A percentile compares a stretch with the other conserved stretches of the same genome.
These are phyloP conservation scores for Trichosporon sp. DNA, from an alignment of 1,284 basidiomycete species.

Conservation along the genomic window DNA sequence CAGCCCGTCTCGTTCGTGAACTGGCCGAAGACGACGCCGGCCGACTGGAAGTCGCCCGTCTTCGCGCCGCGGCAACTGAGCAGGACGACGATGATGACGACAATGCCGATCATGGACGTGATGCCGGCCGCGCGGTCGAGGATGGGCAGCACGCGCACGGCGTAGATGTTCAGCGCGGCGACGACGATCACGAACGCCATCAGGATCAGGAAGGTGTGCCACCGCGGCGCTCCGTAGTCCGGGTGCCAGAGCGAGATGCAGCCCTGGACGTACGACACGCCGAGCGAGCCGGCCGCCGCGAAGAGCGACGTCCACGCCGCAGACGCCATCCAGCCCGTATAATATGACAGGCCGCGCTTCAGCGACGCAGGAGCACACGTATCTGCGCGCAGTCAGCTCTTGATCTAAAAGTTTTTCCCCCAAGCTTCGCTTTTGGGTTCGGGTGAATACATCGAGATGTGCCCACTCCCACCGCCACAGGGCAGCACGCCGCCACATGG, in stretches of 20 bases:
- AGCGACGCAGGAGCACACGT: slow-evolving; percentile 1
- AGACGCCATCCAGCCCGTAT: slow-evolving; percentile 14
- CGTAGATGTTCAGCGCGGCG: slow-evolving; percentile 18
- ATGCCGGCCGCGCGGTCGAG: slow-evolving; percentile 30
- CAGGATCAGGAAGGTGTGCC: slow-evolving; percentile 19
- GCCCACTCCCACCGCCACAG: background rate
- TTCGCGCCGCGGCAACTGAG: slow-evolving; percentile 14
- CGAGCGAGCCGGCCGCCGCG: slow-evolving; percentile 35
- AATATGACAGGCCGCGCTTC: slow-evolving; percentile 11
- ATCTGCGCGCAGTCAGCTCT: background rate
- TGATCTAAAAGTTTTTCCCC: no score
- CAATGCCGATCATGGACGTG: slow-evolving; percentile 38
- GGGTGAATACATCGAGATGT: background rate
- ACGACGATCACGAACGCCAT: slow-evolving; percentile 8
- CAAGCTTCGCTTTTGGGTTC: background rate
- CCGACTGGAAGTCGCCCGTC: slow-evolving; percentile 34
- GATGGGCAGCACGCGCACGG: slow-evolving; percentile 13
- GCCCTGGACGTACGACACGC: slow-evolving; percentile 32
- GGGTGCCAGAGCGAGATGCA: slow-evolving; percentile 11
- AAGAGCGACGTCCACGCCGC: slow-evolving; percentile 48
- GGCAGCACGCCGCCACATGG: background rate
- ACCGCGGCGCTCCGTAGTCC: slow-evolving; percentile 6
- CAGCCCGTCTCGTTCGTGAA: slow-evolving; percentile 35
- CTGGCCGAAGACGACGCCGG: slow-evolving; percentile 42
- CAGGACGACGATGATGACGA: slow-evolving; percentile 30